Conservation (phyloP, 345 rosid species). For the Salix caprea region DNA sequence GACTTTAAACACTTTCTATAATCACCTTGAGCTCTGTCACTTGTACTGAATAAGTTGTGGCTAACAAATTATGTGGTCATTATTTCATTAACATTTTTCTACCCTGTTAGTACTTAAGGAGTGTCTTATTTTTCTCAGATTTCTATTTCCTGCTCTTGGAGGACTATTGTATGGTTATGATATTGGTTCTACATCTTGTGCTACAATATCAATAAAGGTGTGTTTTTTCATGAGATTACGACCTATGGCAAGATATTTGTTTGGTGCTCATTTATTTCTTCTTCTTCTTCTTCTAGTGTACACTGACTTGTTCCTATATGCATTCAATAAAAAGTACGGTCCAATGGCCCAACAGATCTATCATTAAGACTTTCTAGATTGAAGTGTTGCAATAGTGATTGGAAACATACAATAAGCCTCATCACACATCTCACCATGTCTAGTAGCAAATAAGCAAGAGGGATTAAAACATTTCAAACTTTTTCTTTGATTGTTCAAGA, state of each 20-base stretch:
- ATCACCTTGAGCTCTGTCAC: too few species aligned
- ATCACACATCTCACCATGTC: not conserved
- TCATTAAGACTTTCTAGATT: not conserved
- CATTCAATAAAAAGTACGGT: not conserved
- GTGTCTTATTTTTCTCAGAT: constrained; percentile 49
- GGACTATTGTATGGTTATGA: constrained; percentile 93
- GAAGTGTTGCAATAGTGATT: not conserved
- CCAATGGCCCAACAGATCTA: not conserved
- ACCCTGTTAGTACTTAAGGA: constrained; percentile 3
- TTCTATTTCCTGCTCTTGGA: constrained; percentile 97
- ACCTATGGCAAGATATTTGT: not conserved
- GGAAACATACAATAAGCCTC: not conserved
- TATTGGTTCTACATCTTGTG: constrained; percentile 94
- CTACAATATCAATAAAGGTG: constrained; percentile 75
- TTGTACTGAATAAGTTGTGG: too few species aligned
- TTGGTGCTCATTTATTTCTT: not conserved
- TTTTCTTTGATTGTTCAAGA: not conserved
- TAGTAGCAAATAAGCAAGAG: not conserved
- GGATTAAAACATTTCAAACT: not conserved
- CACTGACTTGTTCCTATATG: not conserved
- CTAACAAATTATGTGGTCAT: too few species aligned
- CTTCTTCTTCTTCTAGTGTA: not conserved
- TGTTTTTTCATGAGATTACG: constrained; percentile 7
- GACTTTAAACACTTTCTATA: too few species aligned
- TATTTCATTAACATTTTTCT: not conserved